Conservation (phyloP, 129 eudicot genomes). For the Centaurea solstitialis region DNA sequence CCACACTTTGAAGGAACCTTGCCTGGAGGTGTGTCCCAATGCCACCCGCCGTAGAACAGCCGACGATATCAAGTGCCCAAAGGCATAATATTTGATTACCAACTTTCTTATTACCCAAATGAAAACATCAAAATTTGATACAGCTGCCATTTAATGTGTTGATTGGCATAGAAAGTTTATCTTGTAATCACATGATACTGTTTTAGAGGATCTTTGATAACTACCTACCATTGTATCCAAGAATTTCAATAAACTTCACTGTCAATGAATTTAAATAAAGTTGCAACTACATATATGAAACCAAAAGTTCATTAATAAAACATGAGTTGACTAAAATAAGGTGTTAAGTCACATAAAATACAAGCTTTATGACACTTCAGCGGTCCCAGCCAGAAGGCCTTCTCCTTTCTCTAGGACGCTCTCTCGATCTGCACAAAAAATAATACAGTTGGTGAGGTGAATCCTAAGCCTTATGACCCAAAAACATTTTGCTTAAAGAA, state of each 20-base stretch:
- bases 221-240: constrained; percentile 4
- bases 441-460: neutral
- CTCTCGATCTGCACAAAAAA: constrained; percentile 53
- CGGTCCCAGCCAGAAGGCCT: constrained; percentile 98
- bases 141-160: neutral
- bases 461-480: constrained; percentile 9
- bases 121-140: neutral
- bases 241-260: neutral
- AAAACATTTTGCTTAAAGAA: neutral
- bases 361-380: constrained; percentile 25
- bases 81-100: constrained; percentile 40
- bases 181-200: neutral
- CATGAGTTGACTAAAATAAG: constrained; percentile 10
- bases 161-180: too few species aligned
- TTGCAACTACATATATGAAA: constrained; percentile 20
- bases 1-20: constrained; percentile 64
- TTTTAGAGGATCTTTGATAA: neutral
- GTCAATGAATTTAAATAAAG: constrained; percentile 8
- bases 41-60: constrained; percentile 47
- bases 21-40: constrained; percentile 79
- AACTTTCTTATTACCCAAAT: neutral
- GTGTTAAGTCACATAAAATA: constrained; percentile 32
- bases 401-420: constrained; percentile 74
- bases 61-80: constrained; percentile 54
- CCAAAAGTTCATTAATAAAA: constrained; percentile 14